phyloP scores from a whole-genome alignment of 169 alveolate species.

The Theileria sp. region DNA sequence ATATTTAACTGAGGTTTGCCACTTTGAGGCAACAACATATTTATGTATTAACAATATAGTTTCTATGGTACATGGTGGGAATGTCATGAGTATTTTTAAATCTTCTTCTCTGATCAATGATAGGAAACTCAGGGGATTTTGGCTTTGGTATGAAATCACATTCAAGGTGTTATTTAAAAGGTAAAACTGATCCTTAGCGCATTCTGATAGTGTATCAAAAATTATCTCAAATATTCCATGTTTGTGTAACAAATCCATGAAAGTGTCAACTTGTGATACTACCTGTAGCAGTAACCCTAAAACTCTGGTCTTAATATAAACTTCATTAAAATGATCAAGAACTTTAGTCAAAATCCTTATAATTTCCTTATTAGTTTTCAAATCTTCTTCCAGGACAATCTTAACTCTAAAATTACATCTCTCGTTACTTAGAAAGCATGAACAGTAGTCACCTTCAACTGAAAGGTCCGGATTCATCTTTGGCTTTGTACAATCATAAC shows the following conservation, averaged over 20 bases:
- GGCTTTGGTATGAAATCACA: neutral
- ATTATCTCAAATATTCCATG: conserved; percentile 22
- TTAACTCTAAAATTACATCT: conserved; percentile 8
- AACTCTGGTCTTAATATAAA: conserved; percentile 19
- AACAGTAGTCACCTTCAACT: neutral
- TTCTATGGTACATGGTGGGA: conserved; percentile 40
- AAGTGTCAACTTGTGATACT: neutral
- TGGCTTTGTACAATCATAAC: conserved; percentile 29
- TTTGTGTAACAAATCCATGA: conserved; percentile 7
- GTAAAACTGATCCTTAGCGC: conserved; percentile 37
- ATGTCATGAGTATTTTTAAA: conserved; percentile 21
- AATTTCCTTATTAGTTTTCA: neutral
- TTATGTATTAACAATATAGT: conserved; percentile 26
- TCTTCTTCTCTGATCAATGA: conserved; percentile 24
- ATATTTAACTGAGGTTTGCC: neutral
- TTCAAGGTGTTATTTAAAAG: conserved; percentile 15
- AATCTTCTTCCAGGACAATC: conserved; percentile 3
- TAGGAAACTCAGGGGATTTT: neutral
- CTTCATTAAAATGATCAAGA: conserved; percentile 16
- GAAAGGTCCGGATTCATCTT: neutral
- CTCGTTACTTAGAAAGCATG: neutral
- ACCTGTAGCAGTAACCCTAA: conserved; percentile 27
- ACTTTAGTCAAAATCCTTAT: conserved; percentile 2
- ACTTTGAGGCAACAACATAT: neutral
- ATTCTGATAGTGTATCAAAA: conserved; percentile 6